Evolutionary conservation across 805 yeast genomes (phyloP), one percentile per base, ranked within the genome.

Genomic region (Cyberlindnera amylophila): DNA sequence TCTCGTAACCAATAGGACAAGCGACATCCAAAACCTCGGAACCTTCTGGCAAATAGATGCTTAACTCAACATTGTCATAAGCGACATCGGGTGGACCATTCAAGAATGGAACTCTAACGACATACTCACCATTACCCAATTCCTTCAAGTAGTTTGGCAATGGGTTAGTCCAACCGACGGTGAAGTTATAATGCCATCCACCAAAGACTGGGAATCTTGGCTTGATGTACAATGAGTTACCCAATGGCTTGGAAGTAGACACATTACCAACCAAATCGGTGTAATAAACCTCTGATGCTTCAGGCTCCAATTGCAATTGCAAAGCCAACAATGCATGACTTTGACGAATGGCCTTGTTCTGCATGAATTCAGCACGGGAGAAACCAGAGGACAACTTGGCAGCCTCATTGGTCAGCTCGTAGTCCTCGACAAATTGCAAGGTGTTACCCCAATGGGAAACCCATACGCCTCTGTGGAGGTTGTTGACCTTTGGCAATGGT

Each of bases 161-260:
- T 16, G 71, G 66, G 50, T 79, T 75, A 38, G 82, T 77, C 96
- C 96, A 93, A n/a, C 98, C 98, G 53, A 91, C 64, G 17, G 98
- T 93, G 71, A 87, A 93, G 66, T 91, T 88, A 66, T 88, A 91
- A 56, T 81, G 75, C 99, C 99, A 93, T 33, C 90, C 95, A 37
- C 99, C 99, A 64, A 87, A 86, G 6, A 93, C 62, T n/a, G 99
- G 99, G 70, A 71, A 93, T 62, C 99, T 76, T 43, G 98, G 98
- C 57, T 75, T 77, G 50, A 93, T 62, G 28, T 81, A 67, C 36
- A 87, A 65, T 46, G 52, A 59, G 39, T 63, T 59, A 4, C 52
- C 51, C 13, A 58, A 41, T 4, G 65, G 58, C 47, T 69, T 68
- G 38, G 84, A 82, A 3, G 97, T 86, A 6, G 96, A 82, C 12